phyloP scores from a whole-genome alignment of 2,329 filamentous ascomycete species.

The Rutstroemia sp. region DNA sequence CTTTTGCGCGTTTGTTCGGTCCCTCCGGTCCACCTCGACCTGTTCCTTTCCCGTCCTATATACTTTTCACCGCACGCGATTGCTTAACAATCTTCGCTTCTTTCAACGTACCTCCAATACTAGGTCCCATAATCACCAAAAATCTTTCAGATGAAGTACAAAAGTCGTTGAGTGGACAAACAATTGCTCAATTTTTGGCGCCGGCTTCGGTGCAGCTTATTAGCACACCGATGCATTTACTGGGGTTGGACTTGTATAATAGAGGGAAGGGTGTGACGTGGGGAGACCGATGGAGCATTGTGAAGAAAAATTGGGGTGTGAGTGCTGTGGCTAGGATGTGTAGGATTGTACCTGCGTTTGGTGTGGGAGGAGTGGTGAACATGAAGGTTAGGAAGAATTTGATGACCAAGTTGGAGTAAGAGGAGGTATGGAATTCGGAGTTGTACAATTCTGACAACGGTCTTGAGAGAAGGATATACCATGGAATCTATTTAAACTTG shows the following conservation, averaged over 20 bases:
- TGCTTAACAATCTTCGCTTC: constrained; percentile 84
- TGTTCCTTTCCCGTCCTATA: constrained; percentile 65
- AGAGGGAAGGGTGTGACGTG: constrained; percentile 41
- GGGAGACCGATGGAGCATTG: constrained; percentile 55
- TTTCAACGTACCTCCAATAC: constrained; percentile 78
- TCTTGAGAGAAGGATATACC: neutral
- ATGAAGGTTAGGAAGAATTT: constrained; percentile 57
- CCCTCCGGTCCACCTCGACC: constrained; percentile 45
- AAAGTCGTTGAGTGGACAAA: constrained; percentile 43
- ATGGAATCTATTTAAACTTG: neutral
- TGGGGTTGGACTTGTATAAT: constrained; percentile 84
- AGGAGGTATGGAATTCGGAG: neutral
- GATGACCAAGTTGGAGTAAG: constrained; percentile 38
- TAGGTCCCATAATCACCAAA: constrained; percentile 61
- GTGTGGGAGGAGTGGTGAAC: constrained; percentile 82
- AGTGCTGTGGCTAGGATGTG: constrained; percentile 71
- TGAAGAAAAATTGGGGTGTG: constrained; percentile 69
- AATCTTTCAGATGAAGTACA: constrained; percentile 47
- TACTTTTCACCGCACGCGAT: constrained; percentile 75
- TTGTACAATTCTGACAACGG: neutral
- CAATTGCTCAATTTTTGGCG: constrained; percentile 70
- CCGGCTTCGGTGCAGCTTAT: constrained; percentile 73
- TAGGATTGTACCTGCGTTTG: constrained; percentile 83
- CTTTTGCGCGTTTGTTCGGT: constrained; percentile 78
- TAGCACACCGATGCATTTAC: constrained; percentile 76